These are phyloP conservation scores for Danielia oregonensis DNA, from an alignment of 805 yeast genomes.

Conservation along the genomic window DNA sequence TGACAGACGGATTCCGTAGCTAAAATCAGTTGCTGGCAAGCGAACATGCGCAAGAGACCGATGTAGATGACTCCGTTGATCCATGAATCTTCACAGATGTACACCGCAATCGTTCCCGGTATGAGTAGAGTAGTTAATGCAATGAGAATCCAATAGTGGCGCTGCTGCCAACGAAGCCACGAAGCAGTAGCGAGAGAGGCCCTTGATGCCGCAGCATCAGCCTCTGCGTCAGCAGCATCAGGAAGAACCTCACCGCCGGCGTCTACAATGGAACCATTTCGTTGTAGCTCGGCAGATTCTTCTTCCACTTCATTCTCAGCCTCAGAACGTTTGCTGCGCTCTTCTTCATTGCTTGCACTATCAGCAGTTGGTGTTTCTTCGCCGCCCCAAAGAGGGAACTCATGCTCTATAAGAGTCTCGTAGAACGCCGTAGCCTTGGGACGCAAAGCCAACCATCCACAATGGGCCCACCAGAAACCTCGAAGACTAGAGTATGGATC, in stretches of 20 bases:
- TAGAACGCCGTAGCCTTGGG: conserved; percentile 41
- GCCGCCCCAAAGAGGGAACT: conserved; percentile 24
- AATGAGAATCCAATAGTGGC: conserved; percentile 24
- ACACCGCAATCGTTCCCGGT: conserved; percentile 26
- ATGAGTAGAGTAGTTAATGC: conserved; percentile 26
- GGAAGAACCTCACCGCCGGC: no score
- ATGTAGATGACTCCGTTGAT: conserved; percentile 53
- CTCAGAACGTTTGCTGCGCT: neutral
- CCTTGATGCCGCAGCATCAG: conserved; percentile 14
- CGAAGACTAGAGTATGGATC: conserved; percentile 85
- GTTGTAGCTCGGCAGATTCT: conserved; percentile 8
- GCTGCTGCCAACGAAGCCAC: conserved; percentile 36
- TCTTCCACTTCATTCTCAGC: neutral
- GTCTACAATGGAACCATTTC: no score
- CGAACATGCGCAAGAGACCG: conserved; percentile 67
- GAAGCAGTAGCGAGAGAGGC: conserved; percentile 13
- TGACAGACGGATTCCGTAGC: conserved; percentile 84
- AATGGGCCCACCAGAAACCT: conserved; percentile 78
- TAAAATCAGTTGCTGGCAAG: conserved; percentile 78
- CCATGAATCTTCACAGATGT: conserved; percentile 27
- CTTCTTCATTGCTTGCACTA: conserved; percentile 1
- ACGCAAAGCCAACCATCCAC: conserved; percentile 80
- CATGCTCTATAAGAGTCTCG: conserved; percentile 33
- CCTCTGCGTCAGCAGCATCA: conserved; percentile 11
- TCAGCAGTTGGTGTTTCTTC: no score